Conservation (phyloP, 495 filamentous ascomycete genomes). For the Xanthoparmelia taractica region DNA sequence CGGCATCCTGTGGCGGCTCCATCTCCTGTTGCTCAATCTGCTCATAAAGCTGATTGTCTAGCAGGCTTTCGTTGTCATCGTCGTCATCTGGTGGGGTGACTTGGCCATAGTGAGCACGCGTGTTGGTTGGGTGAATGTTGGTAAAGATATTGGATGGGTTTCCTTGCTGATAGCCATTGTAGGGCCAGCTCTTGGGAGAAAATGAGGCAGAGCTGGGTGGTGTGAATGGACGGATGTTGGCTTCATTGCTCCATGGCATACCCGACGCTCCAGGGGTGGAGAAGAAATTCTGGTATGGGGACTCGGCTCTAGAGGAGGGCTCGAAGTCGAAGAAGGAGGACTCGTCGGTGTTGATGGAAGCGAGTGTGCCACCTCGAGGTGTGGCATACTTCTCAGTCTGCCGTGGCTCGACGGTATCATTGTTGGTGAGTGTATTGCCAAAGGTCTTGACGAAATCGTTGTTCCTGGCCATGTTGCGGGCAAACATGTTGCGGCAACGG, state of each 20-base stretch:
- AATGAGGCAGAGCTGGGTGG: constrained; percentile 22
- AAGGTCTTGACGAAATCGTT: constrained; percentile 15
- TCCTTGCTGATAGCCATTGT: constrained; percentile 9
- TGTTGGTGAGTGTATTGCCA: constrained; percentile 6
- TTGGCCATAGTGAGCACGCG: constrained; percentile 24
- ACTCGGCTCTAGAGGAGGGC: constrained; percentile 7
- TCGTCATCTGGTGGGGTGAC: constrained; percentile 25
- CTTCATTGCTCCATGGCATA: constrained; percentile 11
- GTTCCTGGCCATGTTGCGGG: constrained; percentile 6
- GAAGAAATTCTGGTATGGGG: constrained; percentile 10
- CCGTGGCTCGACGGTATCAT: constrained; percentile 7
- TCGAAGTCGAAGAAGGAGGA: constrained; percentile 22
- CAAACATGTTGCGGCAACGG: constrained; percentile 11
- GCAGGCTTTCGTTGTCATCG: constrained; percentile 13
- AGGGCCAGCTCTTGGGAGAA: constrained; percentile 19
- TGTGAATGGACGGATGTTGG: constrained; percentile 16
- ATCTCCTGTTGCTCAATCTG: constrained; percentile 16
- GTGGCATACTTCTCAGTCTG: constrained; percentile 5
- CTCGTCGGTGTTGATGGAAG: constrained; percentile 10
- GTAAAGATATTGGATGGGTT: constrained; percentile 21
- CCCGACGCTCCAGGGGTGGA: constrained; percentile 8
- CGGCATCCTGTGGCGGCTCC: constrained; percentile 1
- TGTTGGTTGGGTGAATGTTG: constrained; percentile 14
- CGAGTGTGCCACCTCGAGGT: background rate
- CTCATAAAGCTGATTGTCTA: constrained; percentile 13